Evolutionary conservation across 1,139 yeast genomes (phyloP).

Genomic region (Suhomyces kunorum): DNA sequence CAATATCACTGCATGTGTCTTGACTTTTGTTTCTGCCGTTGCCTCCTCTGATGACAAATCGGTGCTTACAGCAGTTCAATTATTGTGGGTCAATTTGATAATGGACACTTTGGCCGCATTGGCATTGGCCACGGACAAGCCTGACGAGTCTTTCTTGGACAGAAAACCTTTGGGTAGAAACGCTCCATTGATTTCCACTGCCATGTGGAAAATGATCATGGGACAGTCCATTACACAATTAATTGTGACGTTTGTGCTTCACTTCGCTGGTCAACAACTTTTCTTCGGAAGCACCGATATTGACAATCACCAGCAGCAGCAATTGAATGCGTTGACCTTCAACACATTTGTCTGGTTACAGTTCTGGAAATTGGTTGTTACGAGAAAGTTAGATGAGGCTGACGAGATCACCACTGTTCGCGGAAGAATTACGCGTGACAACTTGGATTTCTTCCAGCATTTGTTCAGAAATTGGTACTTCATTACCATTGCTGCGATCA

Average conservation of each 20-base stretch:
- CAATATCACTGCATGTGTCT: conserved; percentile 88
- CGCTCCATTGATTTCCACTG: conserved; percentile 78
- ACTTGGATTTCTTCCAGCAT: conserved; percentile 81
- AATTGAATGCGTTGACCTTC: conserved; percentile 82
- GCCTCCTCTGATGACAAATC: conserved; percentile 76
- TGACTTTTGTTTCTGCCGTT: conserved; percentile 93
- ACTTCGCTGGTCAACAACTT: conserved; percentile 70
- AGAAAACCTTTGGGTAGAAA: conserved; percentile 83
- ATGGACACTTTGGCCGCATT: conserved; percentile 98
- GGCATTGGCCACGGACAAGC: conserved; percentile 97
- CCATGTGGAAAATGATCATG: conserved; percentile 98
- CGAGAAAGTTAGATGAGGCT: conserved; percentile 89
- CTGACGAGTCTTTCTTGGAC: conserved; percentile 75
- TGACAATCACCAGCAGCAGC: conserved; percentile 51
- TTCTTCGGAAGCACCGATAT: conserved; percentile 49
- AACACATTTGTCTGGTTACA: conserved; percentile 98
- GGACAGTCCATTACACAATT: conserved; percentile 85
- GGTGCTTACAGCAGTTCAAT: conserved; percentile 94
- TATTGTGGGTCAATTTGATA: conserved; percentile 94
- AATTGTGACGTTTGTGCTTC: conserved; percentile 71
- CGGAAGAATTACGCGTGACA: conserved; percentile 58
- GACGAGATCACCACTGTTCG: conserved; percentile 60
- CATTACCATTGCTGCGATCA: conserved; percentile 65
- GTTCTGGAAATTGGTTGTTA: conserved; percentile 87
- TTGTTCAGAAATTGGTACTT: conserved; percentile 82